Evolutionary conservation across 164 flowering plant genomes (phyloP), one percentile per base, ranked within the genome.

Genomic region (Amborella trichopoda): DNA sequence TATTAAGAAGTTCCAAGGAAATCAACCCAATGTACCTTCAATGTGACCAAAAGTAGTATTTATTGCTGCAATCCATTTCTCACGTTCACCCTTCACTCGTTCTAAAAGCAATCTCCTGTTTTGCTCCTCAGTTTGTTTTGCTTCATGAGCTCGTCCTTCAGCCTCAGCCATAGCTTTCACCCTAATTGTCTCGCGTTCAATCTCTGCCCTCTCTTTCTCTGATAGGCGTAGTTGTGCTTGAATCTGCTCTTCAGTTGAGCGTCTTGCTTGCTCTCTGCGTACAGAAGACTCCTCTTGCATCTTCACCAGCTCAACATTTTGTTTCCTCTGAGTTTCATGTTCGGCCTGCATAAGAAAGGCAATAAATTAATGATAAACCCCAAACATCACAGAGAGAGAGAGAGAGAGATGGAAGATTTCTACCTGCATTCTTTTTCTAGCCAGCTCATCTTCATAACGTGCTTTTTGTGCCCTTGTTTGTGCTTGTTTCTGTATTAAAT

Each of bases 61-160:
- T 27, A 93, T 88, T 40, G 94, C 99, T 22, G 94, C 83, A 68
- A 93, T 81, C 99, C 91, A 85, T 65, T 93, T 88, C 46, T 88
- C 99, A 58, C 63, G 76, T 72, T 93, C 96, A 49, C 89, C 96
- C 58, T 76, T 77, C 17, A 81, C 66, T 30, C 66, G 51, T 53
- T 93, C 89, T 37, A 82, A 19, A 26, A 88, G 81, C 86, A 85
- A 71, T 69, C 83, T 69, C 58, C 73, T 71, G 48, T 93, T 81
- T 44, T 76, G 74, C 6, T 84, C 96, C 67, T 88, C 95, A 12
- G 94, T 73, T 59, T 84, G 61, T 64, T 85, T 93, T 53, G 88
- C 84, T 62, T 84, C 94, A 72, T 76, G 95, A 20, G 95, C 99
- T 20, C 94, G 64, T 23, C 74, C 99, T 73, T 84, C 96, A 33